Evolutionary conservation across 306 rosid species (phyloP).

Genomic region (Vachellia pachyceras): DNA sequence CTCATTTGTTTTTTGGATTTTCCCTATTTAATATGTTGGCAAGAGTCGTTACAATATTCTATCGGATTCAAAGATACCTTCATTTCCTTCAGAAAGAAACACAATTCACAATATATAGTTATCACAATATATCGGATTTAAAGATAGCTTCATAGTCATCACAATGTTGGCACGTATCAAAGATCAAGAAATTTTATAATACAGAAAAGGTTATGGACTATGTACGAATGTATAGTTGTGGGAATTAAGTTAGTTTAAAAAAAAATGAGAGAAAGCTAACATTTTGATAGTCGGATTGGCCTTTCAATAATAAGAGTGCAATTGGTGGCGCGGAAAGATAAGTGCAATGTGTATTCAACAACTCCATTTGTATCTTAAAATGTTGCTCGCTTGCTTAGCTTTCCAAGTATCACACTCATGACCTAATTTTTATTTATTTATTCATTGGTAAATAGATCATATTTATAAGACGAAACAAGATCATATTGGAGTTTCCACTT

Average conservation of each 20-base stretch:
- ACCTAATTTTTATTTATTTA: conserved; percentile 10
- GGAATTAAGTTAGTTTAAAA: no score
- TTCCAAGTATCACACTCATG: not conserved
- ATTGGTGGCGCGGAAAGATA: not conserved
- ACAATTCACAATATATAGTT: no score
- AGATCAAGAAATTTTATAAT: not conserved
- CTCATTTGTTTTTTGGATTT: no score
- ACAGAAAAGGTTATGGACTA: not conserved
- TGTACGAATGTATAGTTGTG: no score
- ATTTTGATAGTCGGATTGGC: not conserved
- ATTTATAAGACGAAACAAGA: not conserved
- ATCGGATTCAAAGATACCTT: no score
- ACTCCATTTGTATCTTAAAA: not conserved
- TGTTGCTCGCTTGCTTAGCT: conserved; percentile 10
- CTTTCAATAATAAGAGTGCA: not conserved
- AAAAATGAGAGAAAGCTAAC: no score
- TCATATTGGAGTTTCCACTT: conserved; percentile 13
- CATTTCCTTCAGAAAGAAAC: no score
- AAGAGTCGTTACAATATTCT: no score
- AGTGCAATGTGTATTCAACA: not conserved
- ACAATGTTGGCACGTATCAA: not conserved
- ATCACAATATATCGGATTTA: no score
- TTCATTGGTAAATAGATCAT: not conserved
- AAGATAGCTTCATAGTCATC: not conserved
- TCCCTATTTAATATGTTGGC: no score